Evolutionary conservation across 2,329 filamentous ascomycete genomes (phyloP).

Genomic region (Stagonosporopsis cucurbitacearum): DNA sequence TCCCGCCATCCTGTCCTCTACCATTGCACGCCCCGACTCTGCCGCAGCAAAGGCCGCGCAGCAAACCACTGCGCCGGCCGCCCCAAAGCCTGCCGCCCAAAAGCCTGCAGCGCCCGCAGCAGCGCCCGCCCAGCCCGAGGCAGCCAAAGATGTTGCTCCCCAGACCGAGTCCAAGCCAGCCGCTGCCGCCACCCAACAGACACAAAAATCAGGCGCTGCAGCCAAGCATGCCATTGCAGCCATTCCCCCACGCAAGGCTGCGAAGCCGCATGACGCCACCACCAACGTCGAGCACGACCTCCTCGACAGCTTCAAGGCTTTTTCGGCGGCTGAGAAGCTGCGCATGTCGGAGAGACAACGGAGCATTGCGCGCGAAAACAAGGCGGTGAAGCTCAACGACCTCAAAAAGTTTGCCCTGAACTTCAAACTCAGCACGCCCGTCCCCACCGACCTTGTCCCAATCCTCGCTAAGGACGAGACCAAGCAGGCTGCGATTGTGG

Average conservation of each 20-base stretch:
- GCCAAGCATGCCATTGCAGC: conserved; percentile 38
- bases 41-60: conserved; percentile 33
- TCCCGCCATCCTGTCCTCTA: conserved; percentile 89
- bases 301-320: conserved; percentile 68
- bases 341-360: conserved; percentile 63
- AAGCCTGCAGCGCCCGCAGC: conserved; percentile 1
- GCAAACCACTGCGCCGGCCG: conserved; percentile 30
- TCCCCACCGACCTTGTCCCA: conserved; percentile 87
- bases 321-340: conserved; percentile 67
- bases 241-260: conserved; percentile 46
- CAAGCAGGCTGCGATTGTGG: conserved; percentile 92
- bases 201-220: conserved; percentile 38
- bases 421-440: conserved; percentile 93
- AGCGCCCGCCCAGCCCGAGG: conserved; percentile 22
- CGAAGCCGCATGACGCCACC: conserved; percentile 59
- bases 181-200: conserved; percentile 23
- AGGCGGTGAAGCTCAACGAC: conserved; percentile 91
- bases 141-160: conserved; percentile 23
- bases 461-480: conserved; percentile 96
- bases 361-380: conserved; percentile 70
- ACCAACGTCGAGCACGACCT: conserved; percentile 68
- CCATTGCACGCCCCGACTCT: conserved; percentile 64
- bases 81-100: conserved; percentile 27
- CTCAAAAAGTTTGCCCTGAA: conserved; percentile 92
- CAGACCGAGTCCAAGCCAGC: conserved; percentile 30